Conservation (phyloP, 352 stramenopile species). For the Pythium sukuiense region DNA sequence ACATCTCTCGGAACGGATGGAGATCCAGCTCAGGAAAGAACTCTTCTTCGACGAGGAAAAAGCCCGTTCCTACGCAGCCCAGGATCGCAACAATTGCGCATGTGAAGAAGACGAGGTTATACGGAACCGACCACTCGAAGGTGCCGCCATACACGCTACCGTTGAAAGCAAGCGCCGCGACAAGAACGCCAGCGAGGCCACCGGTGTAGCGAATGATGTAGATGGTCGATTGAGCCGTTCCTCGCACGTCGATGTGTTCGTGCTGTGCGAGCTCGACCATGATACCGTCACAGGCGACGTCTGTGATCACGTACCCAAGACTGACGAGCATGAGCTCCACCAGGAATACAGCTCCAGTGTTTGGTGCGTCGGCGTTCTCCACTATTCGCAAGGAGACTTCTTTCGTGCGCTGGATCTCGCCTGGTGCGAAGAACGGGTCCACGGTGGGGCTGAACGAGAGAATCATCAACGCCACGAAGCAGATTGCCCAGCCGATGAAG, state of each 20-base stretch:
- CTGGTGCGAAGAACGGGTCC: conserved; percentile 49
- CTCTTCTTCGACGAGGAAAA: conserved; percentile 51
- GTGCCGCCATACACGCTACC: conserved; percentile 57
- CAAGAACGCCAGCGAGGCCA: conserved; percentile 41
- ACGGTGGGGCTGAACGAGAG: conserved; percentile 53
- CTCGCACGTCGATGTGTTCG: conserved; percentile 61
- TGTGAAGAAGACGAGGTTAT: conserved; percentile 57
- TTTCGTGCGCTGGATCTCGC: conserved; percentile 63
- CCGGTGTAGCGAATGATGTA: conserved; percentile 65
- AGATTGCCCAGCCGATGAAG: conserved; percentile 63
- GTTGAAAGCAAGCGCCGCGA: conserved; percentile 66
- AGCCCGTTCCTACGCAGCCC: conserved; percentile 35
- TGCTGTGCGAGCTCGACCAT: conserved; percentile 75
- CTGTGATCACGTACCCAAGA: conserved; percentile 65
- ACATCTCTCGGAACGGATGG: conserved; percentile 58
- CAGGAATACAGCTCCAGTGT: conserved; percentile 51
- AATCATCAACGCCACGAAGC: conserved; percentile 47
- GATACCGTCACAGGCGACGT: conserved; percentile 63
- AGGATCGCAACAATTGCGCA: conserved; percentile 43
- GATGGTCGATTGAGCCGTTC: conserved; percentile 59
- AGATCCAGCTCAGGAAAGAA: conserved; percentile 29
- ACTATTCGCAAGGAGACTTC: conserved; percentile 37
- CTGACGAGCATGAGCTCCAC: conserved; percentile 60
- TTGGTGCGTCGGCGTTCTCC: conserved; percentile 46
- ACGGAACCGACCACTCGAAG: conserved; percentile 52